These are phyloP conservation scores for Phytophthora uliginosa DNA, from an alignment of 352 stramenopile genomes.

Conservation along the genomic window DNA sequence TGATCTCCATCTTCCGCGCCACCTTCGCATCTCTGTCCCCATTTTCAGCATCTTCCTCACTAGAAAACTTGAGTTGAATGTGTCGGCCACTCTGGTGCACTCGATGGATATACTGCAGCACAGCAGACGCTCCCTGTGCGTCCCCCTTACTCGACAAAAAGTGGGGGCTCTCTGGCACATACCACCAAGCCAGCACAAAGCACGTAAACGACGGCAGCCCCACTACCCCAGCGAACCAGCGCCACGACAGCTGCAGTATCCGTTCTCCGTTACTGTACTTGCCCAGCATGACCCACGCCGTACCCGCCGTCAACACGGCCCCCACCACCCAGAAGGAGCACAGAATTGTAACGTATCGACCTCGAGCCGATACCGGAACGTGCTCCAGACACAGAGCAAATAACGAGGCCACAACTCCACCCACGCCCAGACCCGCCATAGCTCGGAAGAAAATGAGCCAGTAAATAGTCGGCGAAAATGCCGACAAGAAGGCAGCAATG, in stretches of 20 bases:
- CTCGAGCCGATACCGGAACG: slow-evolving; percentile 72
- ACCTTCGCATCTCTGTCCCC: slow-evolving; percentile 21
- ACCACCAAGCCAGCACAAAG: slow-evolving; percentile 67
- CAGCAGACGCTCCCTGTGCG: slow-evolving; percentile 52
- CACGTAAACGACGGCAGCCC: slow-evolving; percentile 80
- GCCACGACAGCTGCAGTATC: slow-evolving; percentile 84
- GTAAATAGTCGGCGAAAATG: slow-evolving; percentile 72
- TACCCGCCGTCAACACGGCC: slow-evolving; percentile 80
- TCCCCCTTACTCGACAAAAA: slow-evolving; percentile 80
- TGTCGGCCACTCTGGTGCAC: slow-evolving; percentile 53
- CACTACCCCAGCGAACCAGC: slow-evolving; percentile 83
- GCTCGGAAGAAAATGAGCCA: slow-evolving; percentile 86
- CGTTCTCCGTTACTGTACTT: slow-evolving; percentile 66
- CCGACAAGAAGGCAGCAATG: slow-evolving; percentile 77
- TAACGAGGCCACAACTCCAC: slow-evolving; percentile 86
- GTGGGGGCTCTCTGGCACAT: slow-evolving; percentile 87
- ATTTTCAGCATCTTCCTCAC: slow-evolving; percentile 52
- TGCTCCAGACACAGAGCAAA: slow-evolving; percentile 92
- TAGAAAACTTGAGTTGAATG: slow-evolving; percentile 82
- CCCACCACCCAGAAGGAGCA: slow-evolving; percentile 95
- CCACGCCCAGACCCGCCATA: slow-evolving; percentile 78
- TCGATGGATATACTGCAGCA: slow-evolving; percentile 75
- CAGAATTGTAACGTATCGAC: slow-evolving; percentile 88
- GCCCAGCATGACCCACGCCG: slow-evolving; percentile 89
- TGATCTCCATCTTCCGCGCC: slow-evolving; percentile 23